Base-by-base conservation (phyloP, 2,329 filamentous ascomycete species). In the Botrytis squamosa region DNA sequence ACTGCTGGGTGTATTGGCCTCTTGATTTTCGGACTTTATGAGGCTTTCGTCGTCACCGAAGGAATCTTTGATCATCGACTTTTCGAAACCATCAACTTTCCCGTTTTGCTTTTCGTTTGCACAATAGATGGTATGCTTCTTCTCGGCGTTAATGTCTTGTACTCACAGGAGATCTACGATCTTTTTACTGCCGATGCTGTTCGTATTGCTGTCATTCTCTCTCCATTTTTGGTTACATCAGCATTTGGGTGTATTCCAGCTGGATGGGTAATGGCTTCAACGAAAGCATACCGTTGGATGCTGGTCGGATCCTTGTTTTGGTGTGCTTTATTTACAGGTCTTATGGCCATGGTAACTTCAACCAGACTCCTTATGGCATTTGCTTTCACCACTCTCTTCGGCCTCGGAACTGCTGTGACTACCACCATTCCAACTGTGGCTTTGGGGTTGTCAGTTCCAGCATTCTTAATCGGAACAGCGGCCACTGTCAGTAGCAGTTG, bases 1-100 rank as follows among this genome's bases (percentile, higher is more conserved):
- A 81, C 86, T 0, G 77, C 88, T 6, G 89, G 89, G 2, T 71
- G 74, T 57, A n/a, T 76, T 36, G 72, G 74, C 14, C 70, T 77
- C 18, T n/a, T 75, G 4, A 22, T 74, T n/a, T 77, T 77, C 46
- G 76, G 76, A 33, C 44, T 77, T 3, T 77, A 76, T 46, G 75
- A 77, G 59, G 71, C 71, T 16, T 76, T 77, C n/a, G 70, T 77
- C 18, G 73, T 76, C 14, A 77, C 73, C n/a, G 75, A 75, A 25
- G 76, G 76, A 20, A 77, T 77, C 44, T 59, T 77, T 33, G 75
- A 77, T 42, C 76, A 77, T 69, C 73, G 75, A 36, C 46, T 77
- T n/a, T 77, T 77, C 64, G 72, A 60, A 72, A 71, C 69, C 38
- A 44, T 75, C 38, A 77, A 77, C 60, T 77, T 77, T 57, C 76